These are phyloP conservation scores for Hypoxylon intermedium DNA, from an alignment of 495 filamentous ascomycete genomes.

Conservation along the genomic window DNA sequence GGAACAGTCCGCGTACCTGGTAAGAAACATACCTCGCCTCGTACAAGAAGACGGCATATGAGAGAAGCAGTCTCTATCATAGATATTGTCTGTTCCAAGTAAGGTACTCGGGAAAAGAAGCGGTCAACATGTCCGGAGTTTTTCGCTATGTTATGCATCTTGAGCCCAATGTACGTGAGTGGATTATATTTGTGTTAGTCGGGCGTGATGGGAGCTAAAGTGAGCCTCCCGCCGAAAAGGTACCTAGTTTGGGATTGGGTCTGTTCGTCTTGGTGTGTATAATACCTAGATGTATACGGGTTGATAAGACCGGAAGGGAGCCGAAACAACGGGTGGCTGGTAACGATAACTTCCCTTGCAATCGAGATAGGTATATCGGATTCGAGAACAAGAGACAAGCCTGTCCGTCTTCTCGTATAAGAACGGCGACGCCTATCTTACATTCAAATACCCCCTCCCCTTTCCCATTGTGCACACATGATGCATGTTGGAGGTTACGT, in stretches of 20 bases:
- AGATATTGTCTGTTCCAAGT: conserved; percentile 8
- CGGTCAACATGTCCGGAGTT: conserved; percentile 30
- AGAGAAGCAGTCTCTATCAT: not conserved
- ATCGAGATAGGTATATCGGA: conserved; percentile 10
- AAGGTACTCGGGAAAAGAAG: conserved; percentile 15
- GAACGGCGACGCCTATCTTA: too few relatives aligned
- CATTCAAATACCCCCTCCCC: too few relatives aligned
- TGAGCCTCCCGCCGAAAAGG: conserved; percentile 1
- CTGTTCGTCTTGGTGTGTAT: not conserved
- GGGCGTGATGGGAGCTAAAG: conserved; percentile 1
- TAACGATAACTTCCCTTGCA: conserved; percentile 1
- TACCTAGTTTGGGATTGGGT: conserved; percentile 3
- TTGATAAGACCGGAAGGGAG: conserved; percentile 1
- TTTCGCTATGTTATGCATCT: conserved; percentile 8
- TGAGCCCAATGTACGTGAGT: conserved; percentile 10
- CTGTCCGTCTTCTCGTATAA: not conserved
- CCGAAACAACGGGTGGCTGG: conserved; percentile 28
- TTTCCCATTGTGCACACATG: too few relatives aligned
- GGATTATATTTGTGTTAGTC: conserved; percentile 16
- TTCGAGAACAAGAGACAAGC: not conserved
- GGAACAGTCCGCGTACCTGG: conserved; percentile 25
- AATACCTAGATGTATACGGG: not conserved
- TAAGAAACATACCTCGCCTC: conserved; percentile 29
- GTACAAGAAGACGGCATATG: conserved; percentile 10
- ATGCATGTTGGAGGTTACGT: not conserved